Conservation (phyloP, 495 filamentous ascomycete genomes). For the Cryomyces minteri region DNA sequence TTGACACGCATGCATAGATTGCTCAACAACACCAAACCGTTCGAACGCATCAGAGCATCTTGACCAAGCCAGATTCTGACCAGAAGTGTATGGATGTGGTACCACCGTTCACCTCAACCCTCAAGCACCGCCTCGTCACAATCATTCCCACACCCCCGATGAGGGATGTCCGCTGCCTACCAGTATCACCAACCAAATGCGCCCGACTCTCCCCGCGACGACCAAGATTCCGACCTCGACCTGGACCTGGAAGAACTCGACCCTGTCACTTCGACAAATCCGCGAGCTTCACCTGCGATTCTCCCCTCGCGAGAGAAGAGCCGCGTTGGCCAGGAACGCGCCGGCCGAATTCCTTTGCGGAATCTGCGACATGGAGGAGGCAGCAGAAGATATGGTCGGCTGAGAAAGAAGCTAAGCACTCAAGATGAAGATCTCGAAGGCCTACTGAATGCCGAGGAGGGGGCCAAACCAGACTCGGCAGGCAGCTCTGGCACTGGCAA, state of each 20-base stretch:
- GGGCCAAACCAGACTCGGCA: constrained; percentile 9
- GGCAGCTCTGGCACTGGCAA: constrained; percentile 10
- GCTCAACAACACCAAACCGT: too few relatives aligned
- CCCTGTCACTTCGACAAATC: constrained; percentile 8
- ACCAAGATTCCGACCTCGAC: constrained; percentile 21
- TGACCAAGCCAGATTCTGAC: too few relatives aligned
- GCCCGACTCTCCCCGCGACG: constrained; percentile 12
- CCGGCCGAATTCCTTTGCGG: constrained; percentile 18
- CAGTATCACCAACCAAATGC: constrained; percentile 16
- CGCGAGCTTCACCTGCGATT: constrained; percentile 1
- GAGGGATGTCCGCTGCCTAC: constrained; percentile 17
- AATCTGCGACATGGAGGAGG: constrained; percentile 18
- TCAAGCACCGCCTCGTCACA: too few relatives aligned
- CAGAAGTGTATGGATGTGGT: too few relatives aligned
- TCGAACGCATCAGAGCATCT: too few relatives aligned
- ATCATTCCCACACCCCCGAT: too few relatives aligned
- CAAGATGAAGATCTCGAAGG: constrained; percentile 15
- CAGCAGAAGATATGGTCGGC: constrained; percentile 1
- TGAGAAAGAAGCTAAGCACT: constrained; percentile 4
- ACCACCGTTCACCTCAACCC: too few relatives aligned
- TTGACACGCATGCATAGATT: too few relatives aligned
- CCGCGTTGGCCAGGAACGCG: constrained; percentile 10
- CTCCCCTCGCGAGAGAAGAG: constrained; percentile 4
- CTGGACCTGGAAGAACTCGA: constrained; percentile 20
- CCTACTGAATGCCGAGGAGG: constrained; percentile 13